Percentiles rank a stretch among this genome's conserved stretches.
Evolutionary conservation across 805 yeast genomes (phyloP).

Genomic region (Nakazawaea pomicola): DNA sequence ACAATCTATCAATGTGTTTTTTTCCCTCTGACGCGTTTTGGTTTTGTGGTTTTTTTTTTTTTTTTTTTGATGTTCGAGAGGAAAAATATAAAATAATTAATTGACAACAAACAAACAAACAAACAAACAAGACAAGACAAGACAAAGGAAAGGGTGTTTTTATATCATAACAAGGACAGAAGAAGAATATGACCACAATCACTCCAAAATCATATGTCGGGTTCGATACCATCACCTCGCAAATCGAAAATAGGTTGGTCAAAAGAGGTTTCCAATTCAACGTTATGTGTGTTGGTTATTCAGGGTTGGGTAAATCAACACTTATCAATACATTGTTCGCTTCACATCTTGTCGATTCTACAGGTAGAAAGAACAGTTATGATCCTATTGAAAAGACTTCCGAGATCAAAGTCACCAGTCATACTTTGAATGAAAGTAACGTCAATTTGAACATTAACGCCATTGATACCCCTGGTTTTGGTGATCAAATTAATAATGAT

Average conservation of each 20-base stretch:
- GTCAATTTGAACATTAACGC: constrained; percentile 82
- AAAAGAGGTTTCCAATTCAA: constrained; percentile 94
- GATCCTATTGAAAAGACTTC: constrained; percentile 84
- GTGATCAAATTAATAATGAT: constrained; percentile 92
- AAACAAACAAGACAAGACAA: constrained; percentile 11
- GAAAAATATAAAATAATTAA: too few relatives aligned
- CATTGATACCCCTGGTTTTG: constrained; percentile 97
- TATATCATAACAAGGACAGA: constrained; percentile 10
- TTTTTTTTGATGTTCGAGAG: too few relatives aligned
- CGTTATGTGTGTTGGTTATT: constrained; percentile 87
- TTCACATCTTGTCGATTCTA: constrained; percentile 66
- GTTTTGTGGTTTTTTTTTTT: too few relatives aligned
- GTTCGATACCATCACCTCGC: constrained; percentile 92
- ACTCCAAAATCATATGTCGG: constrained; percentile 84
- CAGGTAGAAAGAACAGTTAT: constrained; percentile 61
- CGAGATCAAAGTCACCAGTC: constrained; percentile 71
- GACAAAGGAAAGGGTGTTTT: constrained; percentile 13
- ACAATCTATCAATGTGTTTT: too few relatives aligned
- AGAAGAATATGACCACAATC: constrained; percentile 4
- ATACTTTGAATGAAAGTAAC: constrained; percentile 74
- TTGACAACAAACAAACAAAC: too few relatives aligned
- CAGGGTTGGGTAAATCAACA: constrained; percentile 94
- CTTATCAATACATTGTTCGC: constrained; percentile 87
- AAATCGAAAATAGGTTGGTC: constrained; percentile 86
- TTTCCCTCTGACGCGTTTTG: too few relatives aligned